These are phyloP conservation scores for Rhynchospora breviuscula DNA, from an alignment of 176 grass and related monocot genomes.

Conservation along the genomic window DNA sequence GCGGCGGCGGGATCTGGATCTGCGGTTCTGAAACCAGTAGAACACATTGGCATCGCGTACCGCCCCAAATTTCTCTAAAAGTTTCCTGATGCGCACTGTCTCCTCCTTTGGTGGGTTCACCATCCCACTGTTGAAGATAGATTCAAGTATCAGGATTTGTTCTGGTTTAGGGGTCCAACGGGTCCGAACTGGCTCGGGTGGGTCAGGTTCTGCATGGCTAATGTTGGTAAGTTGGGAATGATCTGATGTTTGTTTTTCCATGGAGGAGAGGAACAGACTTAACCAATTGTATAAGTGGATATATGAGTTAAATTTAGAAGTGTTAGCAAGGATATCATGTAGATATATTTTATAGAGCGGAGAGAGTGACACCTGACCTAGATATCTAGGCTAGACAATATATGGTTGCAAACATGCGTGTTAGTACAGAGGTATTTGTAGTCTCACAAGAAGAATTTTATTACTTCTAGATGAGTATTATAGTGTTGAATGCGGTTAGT, in stretches of 20 bases:
- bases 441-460: constrained; percentile 25
- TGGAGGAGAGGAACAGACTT: not conserved
- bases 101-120: constrained; percentile 96
- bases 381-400: not conserved
- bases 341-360: not conserved
- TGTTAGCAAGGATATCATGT: not conserved
- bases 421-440: constrained; percentile 16
- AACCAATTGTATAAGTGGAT: not conserved
- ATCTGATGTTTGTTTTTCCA: constrained; percentile 22
- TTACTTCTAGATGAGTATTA: constrained; percentile 1
- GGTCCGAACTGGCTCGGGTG: constrained; percentile 52
- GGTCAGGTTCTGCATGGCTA: constrained; percentile 19
- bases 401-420: constrained; percentile 9
- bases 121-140: constrained; percentile 98
- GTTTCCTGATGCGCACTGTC: constrained; percentile 85
- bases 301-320: constrained; percentile 6
- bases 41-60: constrained; percentile 96
- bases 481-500: not conserved
- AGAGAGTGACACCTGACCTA: constrained; percentile 15
- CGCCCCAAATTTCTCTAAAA: constrained; percentile 83
- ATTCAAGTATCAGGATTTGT: constrained; percentile 92
- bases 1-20: constrained; percentile 75
- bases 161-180: constrained; percentile 95
- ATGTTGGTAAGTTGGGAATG: not conserved
- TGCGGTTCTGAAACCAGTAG: constrained; percentile 97